Base-by-base conservation (phyloP, 2,329 filamentous ascomycete species). In the Penicillium sp. region DNA sequence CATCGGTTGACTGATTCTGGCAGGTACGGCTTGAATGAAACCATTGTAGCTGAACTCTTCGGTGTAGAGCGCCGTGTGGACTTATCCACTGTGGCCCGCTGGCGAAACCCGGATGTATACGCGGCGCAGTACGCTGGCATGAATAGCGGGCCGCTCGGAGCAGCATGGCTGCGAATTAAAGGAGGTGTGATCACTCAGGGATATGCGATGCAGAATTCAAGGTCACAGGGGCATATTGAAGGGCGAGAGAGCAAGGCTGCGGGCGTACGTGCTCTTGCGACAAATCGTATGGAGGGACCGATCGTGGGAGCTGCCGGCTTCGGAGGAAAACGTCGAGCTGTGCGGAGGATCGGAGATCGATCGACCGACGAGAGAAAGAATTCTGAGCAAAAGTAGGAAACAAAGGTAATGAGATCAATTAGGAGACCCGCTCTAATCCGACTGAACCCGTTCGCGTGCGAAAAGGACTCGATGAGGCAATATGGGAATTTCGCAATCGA, bases 91-190 rank as follows among this genome's bases (percentile, higher is more conserved):
- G 55, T 47, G 51, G 57, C 46, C 57, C 53, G 51, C 58, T 49
- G 49, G 59, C 53, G 51, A 54, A 53, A 54, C 53, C 53, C 51
- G 54, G 56, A 53, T 52, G 50, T 50, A 53, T 48, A 47, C 60
- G 56, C 51, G 58, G 66, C 51, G 56, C 50, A 39, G 64, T 57
- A 55, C 65, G 62, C 63, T 58, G 61, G 51, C 66, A 66, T 47
- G 60, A 62, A 55, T 63, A 60, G 52, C 64, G 65, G 35, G 61
- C 62, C 48, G 66, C 64, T 63, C 65, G 62, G 55, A 64, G 63
- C 56, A 71, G 62, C 68, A 71, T 71, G 48, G 47, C 58, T 56
- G 52, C 51, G 43, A 46, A 45, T 46, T 43, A 29, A 18, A 37
- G 27, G 27, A 18, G 12, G 24, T 32, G 27, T 12, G 40, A 34